phyloP scores from a whole-genome alignment of 202 grass and related monocot genomes.

The Musa balbisiana region DNA sequence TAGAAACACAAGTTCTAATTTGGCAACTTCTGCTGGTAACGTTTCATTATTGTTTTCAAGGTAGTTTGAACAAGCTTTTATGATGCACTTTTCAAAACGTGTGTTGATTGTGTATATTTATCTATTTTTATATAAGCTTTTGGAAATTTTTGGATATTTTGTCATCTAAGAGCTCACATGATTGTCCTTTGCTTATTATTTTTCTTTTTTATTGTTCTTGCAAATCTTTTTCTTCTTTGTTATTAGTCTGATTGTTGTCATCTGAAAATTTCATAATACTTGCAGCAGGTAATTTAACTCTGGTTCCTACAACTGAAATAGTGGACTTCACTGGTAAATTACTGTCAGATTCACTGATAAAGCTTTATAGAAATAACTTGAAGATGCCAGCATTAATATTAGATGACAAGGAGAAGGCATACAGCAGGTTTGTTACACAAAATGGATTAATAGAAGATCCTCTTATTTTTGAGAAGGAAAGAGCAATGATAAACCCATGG shows the following conservation, averaged over 20 bases:
- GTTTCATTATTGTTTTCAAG: too few relatives aligned
- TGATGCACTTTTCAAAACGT: too few relatives aligned
- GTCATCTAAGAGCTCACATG: not conserved
- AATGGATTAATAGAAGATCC: constrained; percentile 81
- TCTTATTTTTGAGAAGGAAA: constrained; percentile 59
- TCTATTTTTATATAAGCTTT: too few relatives aligned
- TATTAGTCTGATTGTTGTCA: not conserved
- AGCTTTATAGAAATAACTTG: constrained; percentile 62
- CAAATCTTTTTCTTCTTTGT: not conserved
- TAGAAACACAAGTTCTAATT: too few relatives aligned
- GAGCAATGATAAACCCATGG: constrained; percentile 74
- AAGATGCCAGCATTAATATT: constrained; percentile 85
- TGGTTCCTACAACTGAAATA: constrained; percentile 49
- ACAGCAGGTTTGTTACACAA: constrained; percentile 39
- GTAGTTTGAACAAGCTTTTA: too few relatives aligned
- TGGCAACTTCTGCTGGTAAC: too few relatives aligned
- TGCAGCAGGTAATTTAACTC: constrained; percentile 49
- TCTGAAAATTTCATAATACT: not conserved
- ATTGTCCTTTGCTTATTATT: not conserved
- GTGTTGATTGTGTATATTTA: too few relatives aligned
- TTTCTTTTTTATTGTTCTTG: not conserved
- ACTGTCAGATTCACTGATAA: constrained; percentile 59
- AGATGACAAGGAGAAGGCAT: constrained; percentile 53
- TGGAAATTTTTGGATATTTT: too few relatives aligned
- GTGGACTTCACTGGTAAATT: constrained; percentile 55